phyloP scores from a whole-genome alignment of 176 grass and related monocot species.

The Chloris gayana region DNA sequence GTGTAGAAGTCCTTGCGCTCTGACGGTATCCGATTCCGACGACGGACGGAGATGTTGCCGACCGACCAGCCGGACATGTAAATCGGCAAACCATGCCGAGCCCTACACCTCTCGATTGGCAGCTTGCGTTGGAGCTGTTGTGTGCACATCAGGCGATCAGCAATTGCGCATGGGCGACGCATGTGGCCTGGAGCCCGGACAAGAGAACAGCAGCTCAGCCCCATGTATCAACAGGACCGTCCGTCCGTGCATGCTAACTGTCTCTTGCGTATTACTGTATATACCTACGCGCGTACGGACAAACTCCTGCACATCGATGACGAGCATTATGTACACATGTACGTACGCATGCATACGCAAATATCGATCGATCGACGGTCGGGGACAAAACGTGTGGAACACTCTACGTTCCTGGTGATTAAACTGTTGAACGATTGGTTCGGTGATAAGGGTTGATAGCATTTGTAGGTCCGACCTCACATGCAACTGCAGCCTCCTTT shows the following conservation, averaged over 20 bases:
- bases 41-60: not conserved
- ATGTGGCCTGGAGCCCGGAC: not conserved
- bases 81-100: conserved; percentile 12
- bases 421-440: not conserved
- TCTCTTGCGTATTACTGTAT: not conserved
- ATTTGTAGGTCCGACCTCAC: conserved; percentile 42
- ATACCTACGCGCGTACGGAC: not conserved
- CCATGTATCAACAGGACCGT: not conserved
- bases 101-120: not conserved
- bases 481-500: conserved; percentile 8
- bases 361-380: not conserved
- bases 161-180: not conserved
- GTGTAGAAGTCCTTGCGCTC: not conserved
- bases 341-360: not conserved
- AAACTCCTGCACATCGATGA: not conserved
- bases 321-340: not conserved
- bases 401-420: conserved; percentile 24
- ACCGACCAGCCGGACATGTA: not conserved
- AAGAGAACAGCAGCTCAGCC: not conserved
- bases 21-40: not conserved
- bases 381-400: conserved; percentile 39
- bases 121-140: not conserved
- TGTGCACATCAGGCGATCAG: not conserved
- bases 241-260: not conserved
- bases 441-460: not conserved